Evolutionary conservation across 257 asterid species (phyloP), one percentile per base, ranked within the genome.

Genomic region (Anisodus acutangulus): DNA sequence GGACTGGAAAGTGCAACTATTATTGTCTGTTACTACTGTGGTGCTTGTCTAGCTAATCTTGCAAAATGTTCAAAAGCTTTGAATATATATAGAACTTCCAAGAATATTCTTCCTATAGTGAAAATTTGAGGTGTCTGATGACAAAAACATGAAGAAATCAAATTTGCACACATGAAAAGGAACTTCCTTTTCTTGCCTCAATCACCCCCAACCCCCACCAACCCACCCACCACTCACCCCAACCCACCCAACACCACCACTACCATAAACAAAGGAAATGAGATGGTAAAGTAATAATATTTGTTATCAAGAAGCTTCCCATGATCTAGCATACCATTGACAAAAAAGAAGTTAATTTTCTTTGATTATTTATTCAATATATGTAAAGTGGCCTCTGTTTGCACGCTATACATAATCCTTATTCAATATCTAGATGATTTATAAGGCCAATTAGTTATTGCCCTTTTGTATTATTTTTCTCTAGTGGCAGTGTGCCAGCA

Each of bases 41-140:
- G 54, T 74, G 60, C 60, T 22, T 12, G 10, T 74, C 81, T 76
- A 51, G 47, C 45, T 76, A 76, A 22, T 53, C 41, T 76, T 76
- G 81, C 45, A 22, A 76, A 26, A 3, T 12, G 37, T 51, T 47
- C 22, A 13, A 76, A 13, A 51, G 0, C 13, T 71, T 69, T 17
- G 8, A 43, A 70, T 68, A 15, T 37, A 70, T 68, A 15, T 37
- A 70, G n/a, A 26, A 12, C 8, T 51, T 53, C 15, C 47, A 51
- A 8, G 22, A 12, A 76, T 76, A 76, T 76, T 51, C 64, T 54
- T 13, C 64, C 10, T 53, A 7, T 53, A 31, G 19, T 49, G 39
- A 45, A 74, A 49, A 19, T 5, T 51, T 74, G 80, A 19, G 80
- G 62, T 74, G 60, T 74, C 8, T 31, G 7, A 47, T 13, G 3